Conservation (phyloP, 2,329 filamentous ascomycete species). For the Fusarium sp. region DNA sequence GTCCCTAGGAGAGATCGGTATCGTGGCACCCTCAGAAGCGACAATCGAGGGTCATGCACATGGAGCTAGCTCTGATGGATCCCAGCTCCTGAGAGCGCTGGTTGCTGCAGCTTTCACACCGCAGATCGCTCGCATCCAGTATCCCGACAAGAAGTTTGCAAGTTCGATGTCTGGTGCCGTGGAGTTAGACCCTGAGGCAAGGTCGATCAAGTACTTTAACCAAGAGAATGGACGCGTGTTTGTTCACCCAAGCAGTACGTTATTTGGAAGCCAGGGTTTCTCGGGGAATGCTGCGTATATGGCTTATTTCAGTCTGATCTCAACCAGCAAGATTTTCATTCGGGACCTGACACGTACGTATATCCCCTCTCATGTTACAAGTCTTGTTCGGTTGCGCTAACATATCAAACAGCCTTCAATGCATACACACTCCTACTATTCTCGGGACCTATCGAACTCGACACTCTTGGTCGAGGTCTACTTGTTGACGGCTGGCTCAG, state of each 20-base stretch:
- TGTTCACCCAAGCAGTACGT: conserved; percentile 86
- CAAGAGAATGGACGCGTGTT: conserved; percentile 89
- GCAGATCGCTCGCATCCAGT: conserved; percentile 89
- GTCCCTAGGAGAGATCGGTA: conserved; percentile 85
- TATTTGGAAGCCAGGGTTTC: conserved; percentile 86
- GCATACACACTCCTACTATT: conserved; percentile 89
- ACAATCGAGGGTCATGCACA: conserved; percentile 43
- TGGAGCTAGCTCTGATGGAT: conserved; percentile 42
- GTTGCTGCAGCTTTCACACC: conserved; percentile 81
- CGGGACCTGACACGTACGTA: conserved; percentile 85
- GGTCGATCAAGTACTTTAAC: conserved; percentile 91
- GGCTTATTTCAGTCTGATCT: conserved; percentile 91
- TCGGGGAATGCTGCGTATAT: conserved; percentile 79
- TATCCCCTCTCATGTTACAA: not conserved
- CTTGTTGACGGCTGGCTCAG: conserved; percentile 91
- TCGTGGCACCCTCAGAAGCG: conserved; percentile 62
- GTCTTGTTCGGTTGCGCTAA: conserved; percentile 1
- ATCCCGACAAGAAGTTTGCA: conserved; percentile 96
- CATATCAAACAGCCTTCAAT: conserved; percentile 76
- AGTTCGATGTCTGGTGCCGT: conserved; percentile 88
- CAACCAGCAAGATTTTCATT: conserved; percentile 91
- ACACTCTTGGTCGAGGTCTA: conserved; percentile 86
- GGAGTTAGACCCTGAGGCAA: conserved; percentile 90
- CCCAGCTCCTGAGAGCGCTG: conserved; percentile 71
- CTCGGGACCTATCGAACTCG: conserved; percentile 82